Base-by-base conservation (phyloP, 2,329 filamentous ascomycete species). In the Akanthomyces uredinophilus region DNA sequence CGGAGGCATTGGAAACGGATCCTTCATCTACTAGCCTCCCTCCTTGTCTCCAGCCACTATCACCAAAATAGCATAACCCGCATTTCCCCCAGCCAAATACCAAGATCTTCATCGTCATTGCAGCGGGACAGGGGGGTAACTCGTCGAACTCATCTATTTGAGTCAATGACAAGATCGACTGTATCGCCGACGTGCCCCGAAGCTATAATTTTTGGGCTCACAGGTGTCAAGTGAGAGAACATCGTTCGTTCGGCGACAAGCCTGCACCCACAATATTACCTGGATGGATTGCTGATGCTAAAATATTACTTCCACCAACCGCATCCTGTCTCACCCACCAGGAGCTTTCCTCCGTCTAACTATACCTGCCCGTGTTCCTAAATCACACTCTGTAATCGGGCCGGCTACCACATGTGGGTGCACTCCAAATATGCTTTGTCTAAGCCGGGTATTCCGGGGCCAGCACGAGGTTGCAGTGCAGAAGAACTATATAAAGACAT, bases 231-330 rank as follows among this genome's bases (percentile, higher is more conserved):
- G 39, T 24, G 24, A 52, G 20, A 32, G 39, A 16, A 20, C n/a
- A 27, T 24, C 16, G 37, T 47, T 24, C 16, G 37, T 47, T 52
- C 39, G 57, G 32, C 39, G n/a, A 8, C 32, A 1, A 57, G 43
- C 37, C 1, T 4, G 44, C 46, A 32, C 43, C 56, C 58, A 60
- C 58, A 41, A 52, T 41, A 60, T 8, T 50, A 46, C 27, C 37
- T 53, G 18, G 49, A 20, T 22, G 39, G 57, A 22, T 39, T 43
- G 44, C 43, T 50, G 41, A 55, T 61, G 56, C 58, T 55, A 55
- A 50, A 55, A 61, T 61, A 54, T 50, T 49, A 55, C 50, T 55
- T 61, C 59, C 59, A 61, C 59, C 59, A 55, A 61, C 59, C 51
- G 24, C 49, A 16, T 60, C 20, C 13, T 20, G 37, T 52, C 37